Evolutionary conservation across 2,329 filamentous ascomycete species (phyloP).

Genomic region (Stachybotrys elegans): DNA sequence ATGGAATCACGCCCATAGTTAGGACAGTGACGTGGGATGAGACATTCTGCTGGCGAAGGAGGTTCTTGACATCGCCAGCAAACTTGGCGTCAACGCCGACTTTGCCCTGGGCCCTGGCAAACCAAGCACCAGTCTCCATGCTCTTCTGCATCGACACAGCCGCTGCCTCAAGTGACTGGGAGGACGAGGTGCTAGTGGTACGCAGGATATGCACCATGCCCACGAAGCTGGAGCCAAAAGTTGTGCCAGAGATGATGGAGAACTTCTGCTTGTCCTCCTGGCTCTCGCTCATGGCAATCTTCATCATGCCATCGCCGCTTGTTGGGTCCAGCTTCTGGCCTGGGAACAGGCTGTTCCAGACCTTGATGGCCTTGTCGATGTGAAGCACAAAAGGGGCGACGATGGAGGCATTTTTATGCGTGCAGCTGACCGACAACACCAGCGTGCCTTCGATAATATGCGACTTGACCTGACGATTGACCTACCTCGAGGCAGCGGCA

Average conservation of each 20-base stretch:
- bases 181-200: background rate
- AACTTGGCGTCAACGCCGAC: slow-evolving; percentile 6
- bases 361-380: slow-evolving; percentile 12
- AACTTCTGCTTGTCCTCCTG: slow-evolving; percentile 4
- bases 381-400: slow-evolving; percentile 10
- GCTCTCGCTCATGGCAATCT: background rate
- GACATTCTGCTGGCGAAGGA: slow-evolving; percentile 11
- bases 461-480: background rate
- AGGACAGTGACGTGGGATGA: slow-evolving; percentile 11
- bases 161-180: background rate
- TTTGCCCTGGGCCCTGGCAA: background rate
- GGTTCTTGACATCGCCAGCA: slow-evolving; percentile 9
- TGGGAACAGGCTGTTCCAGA: slow-evolving; percentile 9
- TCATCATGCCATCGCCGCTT: background rate
- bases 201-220: slow-evolving; percentile 5
- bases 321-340: slow-evolving; percentile 1
- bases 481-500: background rate
- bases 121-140: slow-evolving; percentile 1
- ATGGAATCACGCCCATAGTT: slow-evolving; percentile 8
- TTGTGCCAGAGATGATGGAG: slow-evolving; percentile 3
- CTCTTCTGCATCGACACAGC: background rate
- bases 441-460: slow-evolving; percentile 7
- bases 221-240: slow-evolving; percentile 4
- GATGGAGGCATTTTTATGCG: slow-evolving; percentile 11
- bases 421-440: slow-evolving; percentile 9